Percentiles rank a stretch among this genome's conserved stretches.
These are phyloP conservation scores for Botrytis fabae DNA, from an alignment of 2,329 filamentous ascomycete species.

Conservation along the genomic window DNA sequence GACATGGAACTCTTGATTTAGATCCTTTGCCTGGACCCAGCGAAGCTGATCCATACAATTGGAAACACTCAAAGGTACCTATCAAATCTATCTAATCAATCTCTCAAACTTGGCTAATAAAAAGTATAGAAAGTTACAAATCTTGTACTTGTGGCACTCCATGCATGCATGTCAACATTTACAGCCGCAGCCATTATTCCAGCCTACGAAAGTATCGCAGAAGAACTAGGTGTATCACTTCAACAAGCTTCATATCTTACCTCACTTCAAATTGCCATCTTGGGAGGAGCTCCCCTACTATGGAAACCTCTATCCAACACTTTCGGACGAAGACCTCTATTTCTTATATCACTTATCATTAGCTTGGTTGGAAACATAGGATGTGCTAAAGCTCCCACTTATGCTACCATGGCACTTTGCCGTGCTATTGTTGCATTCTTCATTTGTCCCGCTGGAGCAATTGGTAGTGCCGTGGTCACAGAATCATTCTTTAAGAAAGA, in stretches of 20 bases:
- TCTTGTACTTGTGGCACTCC: slow-evolving; percentile 51
- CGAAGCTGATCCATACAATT: slow-evolving; percentile 54
- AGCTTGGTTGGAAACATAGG: slow-evolving; percentile 52
- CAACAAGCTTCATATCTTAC: slow-evolving; percentile 51
- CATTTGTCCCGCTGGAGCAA: slow-evolving; percentile 52
- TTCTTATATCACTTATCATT: slow-evolving; percentile 48
- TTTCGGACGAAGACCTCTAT: slow-evolving; percentile 53
- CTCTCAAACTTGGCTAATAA: not conserved
- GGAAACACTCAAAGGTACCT: slow-evolving; percentile 50
- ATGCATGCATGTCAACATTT: slow-evolving; percentile 55
- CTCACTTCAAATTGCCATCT: slow-evolving; percentile 52
- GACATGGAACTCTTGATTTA: slow-evolving; percentile 25
- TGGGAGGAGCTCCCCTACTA: slow-evolving; percentile 53
- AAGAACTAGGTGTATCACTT: slow-evolving; percentile 48
- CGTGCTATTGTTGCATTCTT: slow-evolving; percentile 53
- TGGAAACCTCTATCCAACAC: slow-evolving; percentile 54
- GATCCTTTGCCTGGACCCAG: slow-evolving; percentile 24
- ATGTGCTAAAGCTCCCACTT: slow-evolving; percentile 50
- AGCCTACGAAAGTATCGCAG: slow-evolving; percentile 49
- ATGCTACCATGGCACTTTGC: slow-evolving; percentile 49
- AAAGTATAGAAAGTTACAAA: slow-evolving; percentile 48
- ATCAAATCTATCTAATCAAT: not conserved
- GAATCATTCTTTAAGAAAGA: slow-evolving; percentile 57
- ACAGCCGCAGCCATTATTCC: slow-evolving; percentile 52
- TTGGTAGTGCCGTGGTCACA: slow-evolving; percentile 55